These are phyloP conservation scores for Decorospora gaudefroyi DNA, from an alignment of 2,329 filamentous ascomycete genomes.

Conservation along the genomic window DNA sequence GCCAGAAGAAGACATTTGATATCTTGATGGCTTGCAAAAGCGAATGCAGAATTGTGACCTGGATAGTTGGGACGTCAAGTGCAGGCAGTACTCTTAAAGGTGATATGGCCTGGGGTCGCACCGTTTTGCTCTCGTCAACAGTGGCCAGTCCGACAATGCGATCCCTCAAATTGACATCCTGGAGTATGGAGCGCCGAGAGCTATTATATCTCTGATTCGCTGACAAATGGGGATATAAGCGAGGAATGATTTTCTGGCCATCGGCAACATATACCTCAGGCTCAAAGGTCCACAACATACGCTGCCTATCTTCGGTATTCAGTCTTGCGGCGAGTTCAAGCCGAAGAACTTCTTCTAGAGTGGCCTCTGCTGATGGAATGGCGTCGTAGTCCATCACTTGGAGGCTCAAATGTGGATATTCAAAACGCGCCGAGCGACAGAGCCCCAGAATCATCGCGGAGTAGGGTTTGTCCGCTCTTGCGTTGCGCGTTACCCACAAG, in stretches of 20 bases:
- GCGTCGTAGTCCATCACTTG: conserved; percentile 12
- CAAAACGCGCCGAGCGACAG: conserved; percentile 1
- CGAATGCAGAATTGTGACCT: conserved; percentile 10
- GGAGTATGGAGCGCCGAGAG: conserved; percentile 12
- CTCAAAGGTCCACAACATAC: conserved; percentile 11
- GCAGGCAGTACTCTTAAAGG: not conserved
- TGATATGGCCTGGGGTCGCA: not conserved
- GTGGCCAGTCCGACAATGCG: conserved; percentile 4
- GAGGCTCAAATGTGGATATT: conserved; percentile 8
- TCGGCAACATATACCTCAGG: conserved; percentile 6
- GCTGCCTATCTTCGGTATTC: not conserved
- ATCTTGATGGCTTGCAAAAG: conserved; percentile 12
- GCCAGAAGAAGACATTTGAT: conserved; percentile 5
- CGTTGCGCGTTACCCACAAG: conserved; percentile 9
- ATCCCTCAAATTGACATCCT: conserved; percentile 8
- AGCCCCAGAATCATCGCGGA: conserved; percentile 12
- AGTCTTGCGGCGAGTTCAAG: conserved; percentile 2
- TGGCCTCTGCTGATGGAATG: conserved; percentile 8
- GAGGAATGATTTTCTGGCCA: conserved; percentile 5
- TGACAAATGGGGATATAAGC: conserved; percentile 4
- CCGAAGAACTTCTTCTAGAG: conserved; percentile 6
- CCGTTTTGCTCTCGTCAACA: not conserved
- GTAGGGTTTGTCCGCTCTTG: conserved; percentile 9
- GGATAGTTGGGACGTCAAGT: not conserved
- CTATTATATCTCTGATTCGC: conserved; percentile 30